These are phyloP conservation scores for Saccharomycopsis hybrid DNA, from an alignment of 1,139 yeast species.

Conservation along the genomic window DNA sequence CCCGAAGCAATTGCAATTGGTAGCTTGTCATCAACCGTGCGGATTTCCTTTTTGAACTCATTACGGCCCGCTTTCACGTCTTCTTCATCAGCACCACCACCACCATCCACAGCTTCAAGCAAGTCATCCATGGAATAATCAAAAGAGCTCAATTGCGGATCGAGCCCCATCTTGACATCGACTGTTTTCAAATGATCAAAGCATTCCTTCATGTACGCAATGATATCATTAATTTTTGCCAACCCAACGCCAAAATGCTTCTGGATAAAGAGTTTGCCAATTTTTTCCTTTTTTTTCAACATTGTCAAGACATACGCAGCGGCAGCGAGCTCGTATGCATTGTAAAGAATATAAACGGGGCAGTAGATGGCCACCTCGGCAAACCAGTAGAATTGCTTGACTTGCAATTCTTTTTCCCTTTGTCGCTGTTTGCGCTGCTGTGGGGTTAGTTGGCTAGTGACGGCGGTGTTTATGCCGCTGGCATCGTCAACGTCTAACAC, in stretches of 20 bases:
- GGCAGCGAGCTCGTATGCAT: constrained; percentile 29
- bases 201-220: constrained; percentile 2
- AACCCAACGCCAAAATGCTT: constrained; percentile 13
- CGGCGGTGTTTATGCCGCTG: background rate
- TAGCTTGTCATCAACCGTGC: background rate
- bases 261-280: constrained; percentile 11
- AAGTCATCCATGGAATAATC: background rate
- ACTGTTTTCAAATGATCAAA: background rate
- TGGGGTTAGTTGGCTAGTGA: background rate
- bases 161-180: background rate
- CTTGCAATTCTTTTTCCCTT: constrained; percentile 1
- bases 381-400: constrained; percentile 14
- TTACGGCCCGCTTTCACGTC: constrained; percentile 7
- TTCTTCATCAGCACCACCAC: constrained; percentile 2
- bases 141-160: background rate
- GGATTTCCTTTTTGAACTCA: background rate
- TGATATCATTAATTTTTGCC: background rate
- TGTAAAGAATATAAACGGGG: constrained; percentile 15
- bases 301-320: constrained; percentile 30
- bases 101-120: constrained; percentile 7
- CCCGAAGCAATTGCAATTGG: background rate
- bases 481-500: background rate
- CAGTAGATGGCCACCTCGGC: constrained; percentile 9
- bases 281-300: constrained; percentile 12
- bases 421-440: background rate